A percentile compares a stretch with the other conserved stretches of the same genome.
Evolutionary conservation across 225 moss, liverwort and hornwort genomes (phyloP).

Genomic region (Pleurozium schreberi): DNA sequence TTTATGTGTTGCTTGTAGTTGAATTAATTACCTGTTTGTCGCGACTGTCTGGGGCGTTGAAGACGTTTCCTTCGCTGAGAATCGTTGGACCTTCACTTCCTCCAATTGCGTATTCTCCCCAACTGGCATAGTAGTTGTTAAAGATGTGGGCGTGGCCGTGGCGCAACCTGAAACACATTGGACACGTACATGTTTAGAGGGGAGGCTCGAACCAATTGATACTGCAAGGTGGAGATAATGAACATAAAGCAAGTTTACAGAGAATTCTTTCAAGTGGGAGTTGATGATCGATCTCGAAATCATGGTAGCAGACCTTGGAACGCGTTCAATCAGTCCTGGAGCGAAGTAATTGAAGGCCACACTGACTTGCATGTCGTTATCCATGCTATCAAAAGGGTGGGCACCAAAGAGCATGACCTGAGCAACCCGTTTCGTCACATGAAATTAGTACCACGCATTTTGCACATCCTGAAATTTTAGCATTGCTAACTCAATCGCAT

Average conservation of each 20-base stretch:
- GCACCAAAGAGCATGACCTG: conserved; percentile 38
- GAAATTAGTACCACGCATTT: not conserved
- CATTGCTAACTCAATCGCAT: not conserved
- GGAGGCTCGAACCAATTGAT: not conserved
- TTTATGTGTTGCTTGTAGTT: too few species aligned
- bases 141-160: conserved; percentile 19
- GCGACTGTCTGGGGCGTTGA: not conserved
- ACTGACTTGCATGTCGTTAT: conserved; percentile 13
- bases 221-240: not conserved
- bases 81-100: conserved; percentile 30
- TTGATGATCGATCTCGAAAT: not conserved
- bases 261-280: not conserved
- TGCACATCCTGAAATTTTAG: not conserved
- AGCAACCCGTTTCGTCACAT: not conserved
- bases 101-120: conserved; percentile 30
- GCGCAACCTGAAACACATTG: not conserved
- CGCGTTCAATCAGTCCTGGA: conserved; percentile 20
- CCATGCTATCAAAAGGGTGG: conserved; percentile 8
- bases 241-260: not conserved
- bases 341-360: conserved; percentile 39
- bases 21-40: conserved; percentile 9
- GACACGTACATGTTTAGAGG: not conserved
- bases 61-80: conserved; percentile 24
- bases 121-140: conserved; percentile 20
- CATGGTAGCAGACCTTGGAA: conserved; percentile 6